Conservation (phyloP, 495 filamentous ascomycete genomes). For the Trichoderma virens region DNA sequence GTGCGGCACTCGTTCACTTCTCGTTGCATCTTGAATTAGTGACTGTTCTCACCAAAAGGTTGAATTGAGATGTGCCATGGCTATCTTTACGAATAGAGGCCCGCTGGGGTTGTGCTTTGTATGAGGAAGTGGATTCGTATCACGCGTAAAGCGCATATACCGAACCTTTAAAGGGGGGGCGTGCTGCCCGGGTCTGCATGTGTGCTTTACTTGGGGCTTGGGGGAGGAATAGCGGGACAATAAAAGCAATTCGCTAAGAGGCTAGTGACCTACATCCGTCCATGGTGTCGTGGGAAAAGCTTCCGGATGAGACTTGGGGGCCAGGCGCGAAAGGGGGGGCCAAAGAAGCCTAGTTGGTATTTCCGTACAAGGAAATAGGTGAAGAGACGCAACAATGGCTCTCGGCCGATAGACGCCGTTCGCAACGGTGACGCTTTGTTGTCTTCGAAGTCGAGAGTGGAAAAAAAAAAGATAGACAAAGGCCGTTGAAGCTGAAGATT, state of each 20-base stretch:
- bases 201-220: not conserved
- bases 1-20: constrained; percentile 80
- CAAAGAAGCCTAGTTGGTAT: not conserved
- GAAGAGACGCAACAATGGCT: not conserved
- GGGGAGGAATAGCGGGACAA: not conserved
- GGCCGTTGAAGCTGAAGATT: not conserved
- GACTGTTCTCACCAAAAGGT: not conserved
- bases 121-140: not conserved
- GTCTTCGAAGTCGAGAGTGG: not conserved
- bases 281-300: not conserved
- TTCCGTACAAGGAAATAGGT: not conserved
- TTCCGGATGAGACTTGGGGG: not conserved
- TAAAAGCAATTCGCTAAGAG: not conserved
- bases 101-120: not conserved
- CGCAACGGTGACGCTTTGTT: not conserved
- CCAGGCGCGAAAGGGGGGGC: not conserved
- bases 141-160: not conserved
- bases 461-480: not conserved
- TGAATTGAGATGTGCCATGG: not conserved
- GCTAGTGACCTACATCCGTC: constrained; percentile 5
- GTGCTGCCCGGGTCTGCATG: not conserved
- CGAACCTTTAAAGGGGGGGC: not conserved
- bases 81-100: not conserved
- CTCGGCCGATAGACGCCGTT: not conserved
- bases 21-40: not conserved